Conservation (phyloP, 768 basidiomycete species). For the Rhizopogon roseolus region DNA sequence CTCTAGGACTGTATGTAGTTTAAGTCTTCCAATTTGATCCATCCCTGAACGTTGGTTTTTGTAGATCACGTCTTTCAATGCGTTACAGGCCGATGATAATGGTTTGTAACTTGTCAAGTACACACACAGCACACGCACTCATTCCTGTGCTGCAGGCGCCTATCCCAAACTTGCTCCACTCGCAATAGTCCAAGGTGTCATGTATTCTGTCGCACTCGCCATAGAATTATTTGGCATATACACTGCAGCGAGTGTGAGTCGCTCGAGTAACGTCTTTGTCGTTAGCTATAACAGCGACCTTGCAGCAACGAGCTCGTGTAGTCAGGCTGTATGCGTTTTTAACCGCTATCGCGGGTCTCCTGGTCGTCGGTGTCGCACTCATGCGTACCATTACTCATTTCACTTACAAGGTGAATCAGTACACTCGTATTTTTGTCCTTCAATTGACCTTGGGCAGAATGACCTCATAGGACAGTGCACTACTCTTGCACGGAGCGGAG, state of each 20-base stretch:
- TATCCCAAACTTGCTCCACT: constrained; percentile 44
- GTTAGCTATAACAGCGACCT: neutral
- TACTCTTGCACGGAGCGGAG: constrained; percentile 29
- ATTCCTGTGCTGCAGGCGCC: constrained; percentile 29
- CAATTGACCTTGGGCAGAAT: constrained; percentile 30
- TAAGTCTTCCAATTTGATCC: neutral
- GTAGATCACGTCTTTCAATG: constrained; percentile 62
- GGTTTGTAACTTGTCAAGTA: constrained; percentile 34
- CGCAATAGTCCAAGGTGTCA: constrained; percentile 53
- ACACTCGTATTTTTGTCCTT: neutral
- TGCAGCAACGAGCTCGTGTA: constrained; percentile 49
- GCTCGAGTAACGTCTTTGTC: neutral
- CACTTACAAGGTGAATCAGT: constrained; percentile 48
- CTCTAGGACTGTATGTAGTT: constrained; percentile 18
- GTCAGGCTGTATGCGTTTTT: constrained; percentile 55
- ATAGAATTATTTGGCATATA: constrained; percentile 55
- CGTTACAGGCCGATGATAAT: constrained; percentile 39
- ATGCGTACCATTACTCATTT: constrained; percentile 63
- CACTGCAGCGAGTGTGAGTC: constrained; percentile 47
- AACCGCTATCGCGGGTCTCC: constrained; percentile 40
- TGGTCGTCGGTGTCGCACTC: constrained; percentile 48
- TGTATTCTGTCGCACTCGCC: constrained; percentile 45
- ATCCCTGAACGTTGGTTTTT: neutral
- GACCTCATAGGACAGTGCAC: constrained; percentile 57
- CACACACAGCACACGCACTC: neutral